Evolutionary conservation across 2,329 filamentous ascomycete genomes (phyloP).

Genomic region (Hymenoscyphus infarciens): DNA sequence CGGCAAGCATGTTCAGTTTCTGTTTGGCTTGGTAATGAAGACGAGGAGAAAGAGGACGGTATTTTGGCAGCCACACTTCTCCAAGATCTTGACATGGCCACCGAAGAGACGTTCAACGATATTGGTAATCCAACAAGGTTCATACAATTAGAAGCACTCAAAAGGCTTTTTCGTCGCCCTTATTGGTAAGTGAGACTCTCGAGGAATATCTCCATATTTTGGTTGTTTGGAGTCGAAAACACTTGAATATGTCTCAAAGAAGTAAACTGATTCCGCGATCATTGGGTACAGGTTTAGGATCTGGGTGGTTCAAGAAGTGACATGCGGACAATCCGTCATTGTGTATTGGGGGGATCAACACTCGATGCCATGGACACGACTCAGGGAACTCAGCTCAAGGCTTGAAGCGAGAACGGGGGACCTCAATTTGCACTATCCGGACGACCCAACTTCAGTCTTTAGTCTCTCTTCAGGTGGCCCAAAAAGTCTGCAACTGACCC

Average conservation of each 20-base stretch:
- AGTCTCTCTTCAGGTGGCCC: slow-evolving; percentile 16
- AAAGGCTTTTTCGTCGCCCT: slow-evolving; percentile 10
- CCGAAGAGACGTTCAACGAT: not conserved
- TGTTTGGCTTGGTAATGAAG: slow-evolving; percentile 12
- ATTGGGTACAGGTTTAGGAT: slow-evolving; percentile 11
- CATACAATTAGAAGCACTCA: slow-evolving; percentile 13
- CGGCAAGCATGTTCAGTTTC: slow-evolving; percentile 8
- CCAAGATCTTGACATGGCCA: not conserved
- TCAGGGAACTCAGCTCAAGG: slow-evolving; percentile 2
- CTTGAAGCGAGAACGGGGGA: not conserved
- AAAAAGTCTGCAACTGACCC: slow-evolving; percentile 8
- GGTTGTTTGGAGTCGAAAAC: no score
- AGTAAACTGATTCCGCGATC: no score
- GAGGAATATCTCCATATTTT: no score
- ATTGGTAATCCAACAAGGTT: not conserved
- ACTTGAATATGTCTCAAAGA: no score
- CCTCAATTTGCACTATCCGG: slow-evolving; percentile 9
- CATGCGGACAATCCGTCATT: slow-evolving; percentile 5
- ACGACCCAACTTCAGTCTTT: slow-evolving; percentile 11
- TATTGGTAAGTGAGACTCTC: slow-evolving; percentile 7
- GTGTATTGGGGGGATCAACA: slow-evolving; percentile 13
- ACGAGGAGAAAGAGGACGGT: slow-evolving; percentile 1
- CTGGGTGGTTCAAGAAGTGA: slow-evolving; percentile 19
- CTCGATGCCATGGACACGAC: slow-evolving; percentile 12
- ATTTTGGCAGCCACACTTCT: slow-evolving; percentile 9